Evolutionary conservation across 2,329 filamentous ascomycete genomes (phyloP), one percentile per base, ranked within the genome.

Genomic region (Endoconidiophora polonica): DNA sequence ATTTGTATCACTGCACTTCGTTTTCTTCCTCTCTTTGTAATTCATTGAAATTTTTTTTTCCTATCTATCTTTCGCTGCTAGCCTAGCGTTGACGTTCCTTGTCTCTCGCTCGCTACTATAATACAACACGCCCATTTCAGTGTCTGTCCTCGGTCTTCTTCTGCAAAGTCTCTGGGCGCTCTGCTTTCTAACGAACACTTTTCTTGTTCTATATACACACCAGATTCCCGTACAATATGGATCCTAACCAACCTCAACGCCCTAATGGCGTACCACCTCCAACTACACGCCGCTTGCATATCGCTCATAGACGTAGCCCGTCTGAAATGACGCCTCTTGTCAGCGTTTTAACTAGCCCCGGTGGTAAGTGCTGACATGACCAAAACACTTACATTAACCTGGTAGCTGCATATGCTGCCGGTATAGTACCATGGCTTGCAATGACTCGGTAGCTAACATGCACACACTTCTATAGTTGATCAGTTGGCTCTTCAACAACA

Each of bases 401-500:
- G n/a, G n/a, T n/a, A 24, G 33, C 20, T 33, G 43, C 33, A 29
- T 24, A 45, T n/a, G 12, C 26, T 18, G 12, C 16, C 12, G 7
- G n/a, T 33, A 36, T 45, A 5, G 43, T 33, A 33, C 43, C 26
- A 12, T 14, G 20, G 24, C 26, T 45, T 16, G 14, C 20, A 10
- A 26, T 45, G n/a, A n/a, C 33, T 18, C 43, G 33, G 24, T 29
- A 29, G 40, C 40, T 43, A 43, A 43, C 40, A 43, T 43, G 24
- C 24, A 22, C 22, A 33, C 12, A 23, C 10, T 12, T 16, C 4
- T 42, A 20, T 49, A 94, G 88, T 95, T 85, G 90, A 95, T 72
- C 88, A 95, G 76, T 78, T 94, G 63, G 86, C 86, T 63, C 88
- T 96, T 64, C 88, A 94, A 70, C 90, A 95, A 71, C 90, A 96